phyloP scores from a whole-genome alignment of 2,329 filamentous ascomycete genomes.

The Fusarium coffeatum region DNA sequence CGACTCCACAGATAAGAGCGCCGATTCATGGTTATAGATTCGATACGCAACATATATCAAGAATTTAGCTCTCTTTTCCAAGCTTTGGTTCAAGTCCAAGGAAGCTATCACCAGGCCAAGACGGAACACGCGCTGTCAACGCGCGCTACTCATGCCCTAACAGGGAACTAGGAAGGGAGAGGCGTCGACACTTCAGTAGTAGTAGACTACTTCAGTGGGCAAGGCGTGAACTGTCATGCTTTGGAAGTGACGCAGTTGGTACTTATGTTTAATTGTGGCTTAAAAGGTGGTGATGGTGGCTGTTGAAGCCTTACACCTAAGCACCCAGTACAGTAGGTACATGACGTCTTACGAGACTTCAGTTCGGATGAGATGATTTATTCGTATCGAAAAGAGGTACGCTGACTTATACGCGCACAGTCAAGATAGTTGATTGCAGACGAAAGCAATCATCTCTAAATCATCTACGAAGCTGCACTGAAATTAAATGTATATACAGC shows the following conservation, averaged over 20 bases:
- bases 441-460: not conserved
- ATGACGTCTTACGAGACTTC: not conserved
- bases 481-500: constrained; percentile 25
- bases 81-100: constrained; percentile 15
- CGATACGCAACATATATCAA: constrained; percentile 27
- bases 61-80: constrained; percentile 13
- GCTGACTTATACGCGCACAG: not conserved
- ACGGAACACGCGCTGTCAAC: constrained; percentile 12
- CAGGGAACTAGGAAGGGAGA: constrained; percentile 33
- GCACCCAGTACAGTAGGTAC: constrained; percentile 1
- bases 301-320: constrained; percentile 1
- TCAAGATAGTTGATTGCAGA: not conserved
- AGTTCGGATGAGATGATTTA: not conserved
- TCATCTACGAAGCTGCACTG: constrained; percentile 19
- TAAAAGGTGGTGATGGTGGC: not conserved
- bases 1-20: constrained; percentile 4
- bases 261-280: constrained; percentile 3
- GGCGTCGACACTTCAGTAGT: constrained; percentile 29
- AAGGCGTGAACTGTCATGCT: constrained; percentile 24
- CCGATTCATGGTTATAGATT: constrained; percentile 22
- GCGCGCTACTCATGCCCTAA: constrained; percentile 18
- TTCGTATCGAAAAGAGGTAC: not conserved
- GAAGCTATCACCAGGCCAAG: constrained; percentile 21
- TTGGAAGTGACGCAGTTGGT: constrained; percentile 24
- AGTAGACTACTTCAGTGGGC: constrained; percentile 1